Percentiles rank a stretch among this genome's conserved stretches.
These are phyloP conservation scores for Rhypophila decipiens DNA, from an alignment of 495 filamentous ascomycete genomes.

Conservation along the genomic window DNA sequence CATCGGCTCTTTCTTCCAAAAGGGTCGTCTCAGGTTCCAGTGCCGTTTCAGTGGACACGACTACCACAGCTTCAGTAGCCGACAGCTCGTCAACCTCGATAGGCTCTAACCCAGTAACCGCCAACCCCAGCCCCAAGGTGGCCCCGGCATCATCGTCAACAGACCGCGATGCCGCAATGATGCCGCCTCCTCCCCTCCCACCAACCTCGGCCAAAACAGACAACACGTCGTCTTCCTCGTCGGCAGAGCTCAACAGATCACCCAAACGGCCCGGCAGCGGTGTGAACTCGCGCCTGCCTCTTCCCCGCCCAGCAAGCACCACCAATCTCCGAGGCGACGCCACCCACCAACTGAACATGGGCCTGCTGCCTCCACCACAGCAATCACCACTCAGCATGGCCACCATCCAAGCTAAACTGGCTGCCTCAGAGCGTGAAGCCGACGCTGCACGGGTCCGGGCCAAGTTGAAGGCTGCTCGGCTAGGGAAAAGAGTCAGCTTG, in stretches of 20 bases:
- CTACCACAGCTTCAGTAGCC: neutral
- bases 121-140: slow-evolving; percentile 9
- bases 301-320: slow-evolving; percentile 21
- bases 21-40: neutral
- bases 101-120: too few species aligned
- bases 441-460: slow-evolving; percentile 50
- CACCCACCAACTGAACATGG: too few species aligned
- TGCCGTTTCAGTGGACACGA: neutral
- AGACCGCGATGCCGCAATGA: neutral
- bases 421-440: slow-evolving; percentile 49
- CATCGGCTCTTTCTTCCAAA: too few species aligned
- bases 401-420: slow-evolving; percentile 49
- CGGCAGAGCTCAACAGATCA: slow-evolving; percentile 10
- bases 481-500: slow-evolving; percentile 7
- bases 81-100: slow-evolving; percentile 5
- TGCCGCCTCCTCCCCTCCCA: slow-evolving; percentile 3
- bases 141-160: too few species aligned
- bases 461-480: slow-evolving; percentile 44
- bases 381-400: slow-evolving; percentile 47
- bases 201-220: neutral
- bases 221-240: slow-evolving; percentile 7
- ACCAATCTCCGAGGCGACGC: neutral
- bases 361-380: slow-evolving; percentile 27
- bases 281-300: slow-evolving; percentile 35
- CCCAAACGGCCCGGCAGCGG: slow-evolving; percentile 15